Percentiles rank a stretch among this genome's conserved stretches.
Conservation (phyloP, 2,329 filamentous ascomycete genomes). For the Colletotrichum sp. region DNA sequence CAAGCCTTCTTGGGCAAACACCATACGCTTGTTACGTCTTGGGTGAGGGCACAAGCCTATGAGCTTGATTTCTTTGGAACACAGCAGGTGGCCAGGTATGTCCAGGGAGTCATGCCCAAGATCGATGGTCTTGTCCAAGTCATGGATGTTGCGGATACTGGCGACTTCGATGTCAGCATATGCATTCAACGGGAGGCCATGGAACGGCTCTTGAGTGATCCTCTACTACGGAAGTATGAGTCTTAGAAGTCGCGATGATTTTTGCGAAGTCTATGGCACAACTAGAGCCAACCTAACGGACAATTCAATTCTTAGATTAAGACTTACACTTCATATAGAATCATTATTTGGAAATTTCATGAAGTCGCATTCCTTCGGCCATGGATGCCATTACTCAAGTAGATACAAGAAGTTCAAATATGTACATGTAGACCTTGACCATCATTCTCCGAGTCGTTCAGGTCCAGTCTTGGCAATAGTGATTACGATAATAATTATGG, state of each 20-base stretch:
- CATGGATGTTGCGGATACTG: conserved; percentile 36
- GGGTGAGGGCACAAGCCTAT: conserved; percentile 41
- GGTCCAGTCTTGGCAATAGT: neutral
- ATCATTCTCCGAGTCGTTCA: neutral
- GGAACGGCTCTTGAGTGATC: conserved; percentile 30
- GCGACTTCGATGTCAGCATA: conserved; percentile 37
- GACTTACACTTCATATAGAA: neutral
- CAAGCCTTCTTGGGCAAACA: conserved; percentile 45
- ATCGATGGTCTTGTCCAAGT: conserved; percentile 48
- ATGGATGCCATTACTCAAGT: neutral
- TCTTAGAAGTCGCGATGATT: neutral
- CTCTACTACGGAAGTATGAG: conserved; percentile 14
- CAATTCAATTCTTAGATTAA: neutral
- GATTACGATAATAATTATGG: neutral
- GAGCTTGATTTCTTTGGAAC: conserved; percentile 44
- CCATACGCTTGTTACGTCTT: conserved; percentile 49
- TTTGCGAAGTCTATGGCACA: neutral
- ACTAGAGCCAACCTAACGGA: neutral
- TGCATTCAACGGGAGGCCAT: conserved; percentile 34
- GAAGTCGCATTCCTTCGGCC: neutral
- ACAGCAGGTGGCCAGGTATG: conserved; percentile 33
- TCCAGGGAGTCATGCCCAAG: conserved; percentile 45
- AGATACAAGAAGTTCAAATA: neutral
- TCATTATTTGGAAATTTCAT: neutral
- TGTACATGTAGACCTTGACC: neutral